Percentiles rank a stretch among this genome's conserved stretches.
Conservation (phyloP, 1,284 basidiomycete species). For the Kwoniella shivajii region DNA sequence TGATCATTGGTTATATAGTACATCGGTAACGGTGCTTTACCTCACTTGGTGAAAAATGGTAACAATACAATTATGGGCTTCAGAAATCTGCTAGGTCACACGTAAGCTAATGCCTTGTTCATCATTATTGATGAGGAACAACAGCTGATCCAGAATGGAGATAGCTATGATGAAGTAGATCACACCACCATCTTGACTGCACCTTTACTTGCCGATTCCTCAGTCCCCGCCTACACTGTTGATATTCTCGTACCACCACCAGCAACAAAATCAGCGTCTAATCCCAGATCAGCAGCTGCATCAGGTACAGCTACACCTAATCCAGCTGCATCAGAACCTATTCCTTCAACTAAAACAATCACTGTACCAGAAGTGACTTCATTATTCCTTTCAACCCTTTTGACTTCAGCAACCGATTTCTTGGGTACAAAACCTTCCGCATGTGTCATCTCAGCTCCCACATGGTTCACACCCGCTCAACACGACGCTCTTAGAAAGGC, state of each 20-base stretch:
- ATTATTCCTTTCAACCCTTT: constrained; percentile 81
- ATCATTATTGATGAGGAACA: no score
- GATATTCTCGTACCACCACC: constrained; percentile 75
- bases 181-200: constrained; percentile 55
- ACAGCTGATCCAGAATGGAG: background rate
- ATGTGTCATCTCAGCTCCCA: constrained; percentile 81
- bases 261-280: constrained; percentile 56
- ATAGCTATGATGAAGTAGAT: constrained; percentile 53
- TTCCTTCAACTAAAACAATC: constrained; percentile 71
- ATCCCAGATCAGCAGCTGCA: constrained; percentile 54
- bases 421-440: constrained; percentile 76
- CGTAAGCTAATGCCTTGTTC: no score
- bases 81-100: constrained; percentile 90
- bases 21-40: constrained; percentile 92
- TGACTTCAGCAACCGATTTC: constrained; percentile 89
- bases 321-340: constrained; percentile 71
- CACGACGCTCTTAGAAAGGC: constrained; percentile 71
- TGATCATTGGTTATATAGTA: constrained; percentile 63
- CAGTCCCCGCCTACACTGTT: constrained; percentile 83
- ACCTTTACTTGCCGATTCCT: constrained; percentile 65
- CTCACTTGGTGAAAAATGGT: constrained; percentile 92
- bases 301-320: constrained; percentile 73
- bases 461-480: constrained; percentile 72
- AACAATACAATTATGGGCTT: constrained; percentile 94
- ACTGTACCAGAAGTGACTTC: constrained; percentile 83